Evolutionary conservation across 78 protist genomes (phyloP).

Genomic region (Tieghemostelium lacteum): DNA sequence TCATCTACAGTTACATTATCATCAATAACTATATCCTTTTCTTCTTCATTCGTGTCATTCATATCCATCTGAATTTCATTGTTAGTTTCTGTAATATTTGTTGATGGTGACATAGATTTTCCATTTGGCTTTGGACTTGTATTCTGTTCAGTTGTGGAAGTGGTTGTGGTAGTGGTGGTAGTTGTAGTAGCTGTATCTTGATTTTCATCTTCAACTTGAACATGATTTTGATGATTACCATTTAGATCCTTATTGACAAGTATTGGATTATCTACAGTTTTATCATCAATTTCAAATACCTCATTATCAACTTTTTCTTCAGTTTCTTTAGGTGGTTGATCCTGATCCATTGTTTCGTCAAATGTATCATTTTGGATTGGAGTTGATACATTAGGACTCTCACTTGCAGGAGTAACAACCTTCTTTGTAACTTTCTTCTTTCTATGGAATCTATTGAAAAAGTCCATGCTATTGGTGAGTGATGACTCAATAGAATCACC

Average conservation of each 20-base stretch:
- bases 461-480: too few relatives aligned
- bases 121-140: background rate
- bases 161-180: background rate
- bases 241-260: too few relatives aligned
- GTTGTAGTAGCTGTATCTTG: background rate
- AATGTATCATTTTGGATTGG: background rate
- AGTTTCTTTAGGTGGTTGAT: background rate
- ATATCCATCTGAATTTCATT: background rate
- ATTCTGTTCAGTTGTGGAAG: background rate
- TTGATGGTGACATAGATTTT: background rate
- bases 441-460: too few relatives aligned
- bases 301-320: background rate
- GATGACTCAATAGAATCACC: too few relatives aligned
- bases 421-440: too few relatives aligned
- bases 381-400: background rate
- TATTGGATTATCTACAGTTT: too few relatives aligned
- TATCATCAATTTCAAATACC: background rate
- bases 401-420: too few relatives aligned
- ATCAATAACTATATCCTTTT: background rate
- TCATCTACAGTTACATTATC: background rate
- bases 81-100: background rate
- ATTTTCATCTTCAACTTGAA: background rate
- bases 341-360: background rate
- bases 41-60: background rate
- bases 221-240: background rate